phyloP scores from a whole-genome alignment of 495 filamentous ascomycete species.

The Cudoniella acicularis region DNA sequence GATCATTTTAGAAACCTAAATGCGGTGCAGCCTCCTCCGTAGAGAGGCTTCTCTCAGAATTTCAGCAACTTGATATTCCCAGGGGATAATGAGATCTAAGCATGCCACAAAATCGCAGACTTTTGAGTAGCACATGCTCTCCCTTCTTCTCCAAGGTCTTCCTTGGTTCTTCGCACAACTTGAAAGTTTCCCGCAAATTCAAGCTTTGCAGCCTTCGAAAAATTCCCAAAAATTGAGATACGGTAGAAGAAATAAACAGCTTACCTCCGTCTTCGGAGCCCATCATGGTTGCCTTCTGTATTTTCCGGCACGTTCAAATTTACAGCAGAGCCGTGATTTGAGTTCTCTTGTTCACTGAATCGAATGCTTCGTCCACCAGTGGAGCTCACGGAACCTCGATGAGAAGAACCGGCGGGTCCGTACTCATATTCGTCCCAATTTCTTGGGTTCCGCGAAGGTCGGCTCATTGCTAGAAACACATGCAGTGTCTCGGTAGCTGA shows the following conservation, averaged over 20 bases:
- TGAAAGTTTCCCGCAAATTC: too few species aligned
- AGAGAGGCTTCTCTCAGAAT: too few species aligned
- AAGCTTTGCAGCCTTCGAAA: too few species aligned
- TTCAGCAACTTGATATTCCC: too few species aligned
- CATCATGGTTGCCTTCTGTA: conserved; percentile 2
- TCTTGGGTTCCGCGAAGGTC: conserved; percentile 38
- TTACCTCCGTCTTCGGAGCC: conserved; percentile 21
- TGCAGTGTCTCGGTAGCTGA: neutral
- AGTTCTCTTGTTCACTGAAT: conserved; percentile 24
- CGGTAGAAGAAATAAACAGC: neutral
- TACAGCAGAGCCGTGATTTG: conserved; percentile 10
- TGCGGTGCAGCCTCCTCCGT: too few species aligned
- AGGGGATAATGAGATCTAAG: too few species aligned
- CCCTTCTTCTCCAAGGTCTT: too few species aligned
- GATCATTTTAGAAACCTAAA: too few species aligned
- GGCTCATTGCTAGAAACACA: neutral
- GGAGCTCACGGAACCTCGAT: conserved; percentile 32
- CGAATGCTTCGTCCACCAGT: conserved; percentile 32
- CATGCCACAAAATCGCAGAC: too few species aligned
- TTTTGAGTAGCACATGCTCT: too few species aligned
- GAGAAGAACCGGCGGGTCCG: conserved; percentile 19
- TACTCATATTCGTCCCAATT: conserved; percentile 51
- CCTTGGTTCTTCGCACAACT: too few species aligned
- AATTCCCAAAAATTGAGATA: neutral
- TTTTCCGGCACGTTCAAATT: neutral